These are phyloP conservation scores for Vitis cinerea DNA, from an alignment of 164 flowering plant species.

Conservation along the genomic window DNA sequence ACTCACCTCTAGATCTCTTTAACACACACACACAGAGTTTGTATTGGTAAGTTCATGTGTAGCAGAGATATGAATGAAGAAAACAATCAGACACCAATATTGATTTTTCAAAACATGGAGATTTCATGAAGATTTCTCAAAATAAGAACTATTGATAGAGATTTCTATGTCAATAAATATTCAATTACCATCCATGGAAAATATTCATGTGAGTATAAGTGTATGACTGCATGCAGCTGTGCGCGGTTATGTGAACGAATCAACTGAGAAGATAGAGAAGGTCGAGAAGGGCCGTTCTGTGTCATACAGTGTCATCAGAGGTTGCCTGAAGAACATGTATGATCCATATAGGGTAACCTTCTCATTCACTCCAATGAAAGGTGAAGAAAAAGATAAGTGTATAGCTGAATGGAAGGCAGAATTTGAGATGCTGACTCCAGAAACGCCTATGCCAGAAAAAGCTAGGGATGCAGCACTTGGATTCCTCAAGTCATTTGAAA, in stretches of 20 bases:
- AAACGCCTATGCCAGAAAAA: constrained; percentile 43
- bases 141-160: too few relatives aligned
- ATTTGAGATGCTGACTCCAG: constrained; percentile 33
- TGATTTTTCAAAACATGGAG: too few relatives aligned
- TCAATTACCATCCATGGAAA: too few relatives aligned
- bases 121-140: too few relatives aligned
- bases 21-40: background rate
- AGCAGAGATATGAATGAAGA: too few relatives aligned
- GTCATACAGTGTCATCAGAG: constrained; percentile 38
- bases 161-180: too few relatives aligned
- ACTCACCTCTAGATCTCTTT: constrained; percentile 3
- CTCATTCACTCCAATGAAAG: constrained; percentile 36
- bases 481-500: constrained; percentile 25
- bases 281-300: constrained; percentile 47
- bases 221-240: constrained; percentile 27
- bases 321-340: constrained; percentile 46
- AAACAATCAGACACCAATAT: too few relatives aligned
- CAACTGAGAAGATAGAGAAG: constrained; percentile 50
- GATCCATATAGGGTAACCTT: constrained; percentile 55
- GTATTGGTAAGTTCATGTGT: too few relatives aligned
- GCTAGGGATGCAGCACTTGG: constrained; percentile 50
- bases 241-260: constrained; percentile 41
- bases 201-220: too few relatives aligned
- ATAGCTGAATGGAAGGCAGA: constrained; percentile 49
- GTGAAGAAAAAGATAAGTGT: constrained; percentile 28